Evolutionary conservation across 2,329 filamentous ascomycete genomes (phyloP).

Genomic region (Fusarium acutatum): DNA sequence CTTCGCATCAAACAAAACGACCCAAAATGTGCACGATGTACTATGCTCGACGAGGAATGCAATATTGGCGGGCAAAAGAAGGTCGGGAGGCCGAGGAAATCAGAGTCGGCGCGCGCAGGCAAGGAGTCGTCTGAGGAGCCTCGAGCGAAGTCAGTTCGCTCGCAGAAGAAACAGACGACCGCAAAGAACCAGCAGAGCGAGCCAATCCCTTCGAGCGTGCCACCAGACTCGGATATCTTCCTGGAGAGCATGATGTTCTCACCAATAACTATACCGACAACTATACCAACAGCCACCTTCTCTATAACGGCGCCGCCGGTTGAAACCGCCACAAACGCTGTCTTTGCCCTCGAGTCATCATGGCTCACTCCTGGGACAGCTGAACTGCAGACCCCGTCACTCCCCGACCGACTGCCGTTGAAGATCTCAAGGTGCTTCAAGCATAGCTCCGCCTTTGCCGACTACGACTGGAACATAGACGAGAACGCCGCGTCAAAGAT

Average conservation of each 20-base stretch:
- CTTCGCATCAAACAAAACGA: not conserved
- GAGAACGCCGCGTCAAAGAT: fast-evolving
- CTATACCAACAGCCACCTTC: not conserved
- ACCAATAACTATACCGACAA: not conserved
- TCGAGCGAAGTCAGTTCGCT: not conserved
- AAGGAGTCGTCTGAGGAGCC: not conserved
- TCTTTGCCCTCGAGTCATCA: not conserved
- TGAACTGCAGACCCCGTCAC: not conserved
- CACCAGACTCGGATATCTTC: not conserved
- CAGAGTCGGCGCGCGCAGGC: not conserved
- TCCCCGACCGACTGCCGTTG: not conserved
- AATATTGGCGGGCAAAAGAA: not conserved
- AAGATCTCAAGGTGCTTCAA: not conserved
- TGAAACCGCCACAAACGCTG: not conserved
- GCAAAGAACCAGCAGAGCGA: fast-evolving
- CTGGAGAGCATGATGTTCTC: not conserved
- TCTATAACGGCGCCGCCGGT: not conserved
- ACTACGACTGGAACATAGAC: not conserved
- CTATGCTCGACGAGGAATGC: not conserved
- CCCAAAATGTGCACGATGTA: not conserved
- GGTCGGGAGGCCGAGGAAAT: not conserved
- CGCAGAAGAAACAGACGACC: not conserved
- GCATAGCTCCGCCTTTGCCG: not conserved
- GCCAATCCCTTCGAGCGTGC: not conserved
- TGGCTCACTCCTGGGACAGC: fast-evolving